Base-by-base conservation (phyloP, 2,329 filamentous ascomycete genomes). In the Peltaster fructicola region DNA sequence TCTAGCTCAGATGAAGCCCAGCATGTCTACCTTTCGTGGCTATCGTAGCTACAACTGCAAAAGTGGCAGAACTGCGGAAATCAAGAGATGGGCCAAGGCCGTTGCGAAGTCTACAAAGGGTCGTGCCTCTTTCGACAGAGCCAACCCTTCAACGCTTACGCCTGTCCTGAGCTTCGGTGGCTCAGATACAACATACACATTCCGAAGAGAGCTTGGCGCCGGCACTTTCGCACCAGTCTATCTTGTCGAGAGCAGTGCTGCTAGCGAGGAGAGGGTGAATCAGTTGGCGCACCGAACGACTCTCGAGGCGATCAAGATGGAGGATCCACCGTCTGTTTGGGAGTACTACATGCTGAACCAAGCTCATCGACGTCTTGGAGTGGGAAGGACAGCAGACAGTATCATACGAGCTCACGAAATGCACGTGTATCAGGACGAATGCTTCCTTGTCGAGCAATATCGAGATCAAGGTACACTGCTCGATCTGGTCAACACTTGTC, bases 161-260 rank as follows among this genome's bases (percentile, higher is more conserved):
- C 70, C 79, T 0, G 57, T 65, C 4, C 60, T 95, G 12, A 58
- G 68, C 20, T 78, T 93, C 31, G 61, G 68, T 0, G 68, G 68
- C 18, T 61, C 67, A 2, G 54, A 64, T 12, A 61, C 71, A 18
- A 65, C 63, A 20, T 98, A 93, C 50, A 74, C 68, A 1, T 53
- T 95, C 29, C 80, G 76, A 44, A 70, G 74, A 24, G 82, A 95
- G 47, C 68, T 98, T 8, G 88, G 88, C 1, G 79, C 82, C 14
- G 88, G 88, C 6, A 88, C 88, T 1, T 98, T 90, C 51, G 88
- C 85, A 1, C 85, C 88, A 0, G 88, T 98, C 3, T 98, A 93
- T 46, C 67, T 98, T 1, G 74, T 84, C 6, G 80, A 92, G 44
- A 68, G 64, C 37, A 75, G 34, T 25, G 35, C 39, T 1, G 30